Conservation (phyloP, 345 rosid species). For the Gossypium turneri region DNA sequence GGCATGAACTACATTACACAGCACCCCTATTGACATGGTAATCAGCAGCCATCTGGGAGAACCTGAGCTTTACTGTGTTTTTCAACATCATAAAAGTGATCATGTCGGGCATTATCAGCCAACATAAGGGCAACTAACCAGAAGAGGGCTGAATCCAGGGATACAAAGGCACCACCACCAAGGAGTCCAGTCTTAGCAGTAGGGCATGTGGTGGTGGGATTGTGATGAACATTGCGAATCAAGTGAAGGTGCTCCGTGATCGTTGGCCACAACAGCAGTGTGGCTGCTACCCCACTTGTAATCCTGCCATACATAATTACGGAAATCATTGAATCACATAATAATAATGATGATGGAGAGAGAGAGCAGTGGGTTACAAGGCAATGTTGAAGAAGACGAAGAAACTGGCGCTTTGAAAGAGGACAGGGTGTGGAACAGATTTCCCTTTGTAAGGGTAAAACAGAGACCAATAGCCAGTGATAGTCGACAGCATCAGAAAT, state of each 20-base stretch:
- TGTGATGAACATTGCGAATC: slow-evolving; percentile 55
- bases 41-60: not conserved
- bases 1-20: not conserved
- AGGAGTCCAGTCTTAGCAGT: slow-evolving; percentile 84
- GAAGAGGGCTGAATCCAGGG: slow-evolving; percentile 81
- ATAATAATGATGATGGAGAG: not conserved
- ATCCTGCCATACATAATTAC: slow-evolving; percentile 34
- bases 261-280: slow-evolving; percentile 74
- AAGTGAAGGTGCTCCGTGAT: slow-evolving; percentile 70
- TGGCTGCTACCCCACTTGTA: slow-evolving; percentile 49
- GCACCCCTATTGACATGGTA: not conserved
- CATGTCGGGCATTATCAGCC: slow-evolving; percentile 81
- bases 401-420: slow-evolving; percentile 58
- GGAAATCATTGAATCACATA: not conserved
- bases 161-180: slow-evolving; percentile 89
- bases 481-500: slow-evolving; percentile 47
- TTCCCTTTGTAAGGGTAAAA: slow-evolving; percentile 27
- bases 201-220: slow-evolving; percentile 49
- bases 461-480: slow-evolving; percentile 56
- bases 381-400: slow-evolving; percentile 69
- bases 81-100: slow-evolving; percentile 60
- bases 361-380: slow-evolving; percentile 40
- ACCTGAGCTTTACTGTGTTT: slow-evolving; percentile 13
- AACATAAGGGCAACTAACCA: slow-evolving; percentile 81
- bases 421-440: slow-evolving; percentile 60